Percentiles rank a stretch among this genome's conserved stretches.
Evolutionary conservation across 768 basidiomycete species (phyloP).

Genomic region (Podaxis sp.): DNA sequence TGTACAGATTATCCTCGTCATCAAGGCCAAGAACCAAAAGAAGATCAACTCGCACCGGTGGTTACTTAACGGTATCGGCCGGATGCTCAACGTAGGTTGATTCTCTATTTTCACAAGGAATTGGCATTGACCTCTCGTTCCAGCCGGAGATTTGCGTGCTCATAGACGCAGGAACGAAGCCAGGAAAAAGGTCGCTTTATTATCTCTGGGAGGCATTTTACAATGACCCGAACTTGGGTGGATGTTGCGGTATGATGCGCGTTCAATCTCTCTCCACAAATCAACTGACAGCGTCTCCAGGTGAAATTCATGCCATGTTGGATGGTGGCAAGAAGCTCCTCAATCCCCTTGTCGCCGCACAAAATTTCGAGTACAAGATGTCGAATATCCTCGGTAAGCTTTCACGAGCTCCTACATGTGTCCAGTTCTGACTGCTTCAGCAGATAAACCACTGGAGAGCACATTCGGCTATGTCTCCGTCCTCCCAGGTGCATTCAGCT

Average conservation of each 20-base stretch:
- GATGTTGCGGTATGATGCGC: conserved; percentile 55
- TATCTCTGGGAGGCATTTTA: conserved; percentile 93
- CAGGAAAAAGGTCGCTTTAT: conserved; percentile 92
- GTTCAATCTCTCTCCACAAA: not conserved
- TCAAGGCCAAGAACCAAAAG: conserved; percentile 94
- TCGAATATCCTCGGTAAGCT: conserved; percentile 76
- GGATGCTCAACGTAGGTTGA: conserved; percentile 58
- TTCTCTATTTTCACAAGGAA: conserved; percentile 1
- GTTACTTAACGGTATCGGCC: conserved; percentile 92
- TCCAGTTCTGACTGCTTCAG: not conserved
- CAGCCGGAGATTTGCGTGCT: conserved; percentile 90
- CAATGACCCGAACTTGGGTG: conserved; percentile 74
- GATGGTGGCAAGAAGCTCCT: conserved; percentile 78
- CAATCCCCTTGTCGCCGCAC: conserved; percentile 92
- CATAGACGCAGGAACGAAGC: conserved; percentile 94
- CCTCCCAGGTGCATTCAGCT: conserved; percentile 92
- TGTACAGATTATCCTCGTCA: conserved; percentile 84
- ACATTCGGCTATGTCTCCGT: conserved; percentile 94
- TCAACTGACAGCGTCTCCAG: not conserved
- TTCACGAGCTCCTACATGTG: not conserved
- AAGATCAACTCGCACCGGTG: conserved; percentile 95
- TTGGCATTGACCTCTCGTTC: not conserved
- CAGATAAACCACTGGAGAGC: conserved; percentile 90
- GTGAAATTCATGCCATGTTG: conserved; percentile 87
- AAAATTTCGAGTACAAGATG: conserved; percentile 99